phyloP scores from a whole-genome alignment of 2,329 filamentous ascomycete genomes.

The Fusarium lyarnte region DNA sequence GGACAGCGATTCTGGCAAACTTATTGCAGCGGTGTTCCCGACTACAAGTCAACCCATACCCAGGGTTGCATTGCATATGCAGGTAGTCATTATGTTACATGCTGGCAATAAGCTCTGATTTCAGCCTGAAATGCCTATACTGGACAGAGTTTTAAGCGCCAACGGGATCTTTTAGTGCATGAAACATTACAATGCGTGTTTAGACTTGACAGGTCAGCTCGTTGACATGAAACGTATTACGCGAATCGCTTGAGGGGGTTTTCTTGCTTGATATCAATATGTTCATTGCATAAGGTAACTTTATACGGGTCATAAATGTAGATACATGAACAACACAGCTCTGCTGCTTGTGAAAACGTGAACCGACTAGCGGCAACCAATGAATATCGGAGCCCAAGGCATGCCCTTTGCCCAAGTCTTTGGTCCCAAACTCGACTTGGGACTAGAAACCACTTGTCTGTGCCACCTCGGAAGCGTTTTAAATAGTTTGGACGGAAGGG shows the following conservation, averaged over 20 bases:
- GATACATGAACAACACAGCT: constrained; percentile 28
- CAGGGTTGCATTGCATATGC: background rate
- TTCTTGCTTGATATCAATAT: background rate
- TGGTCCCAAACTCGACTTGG: background rate
- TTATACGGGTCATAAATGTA: constrained; percentile 22
- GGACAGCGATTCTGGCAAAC: background rate
- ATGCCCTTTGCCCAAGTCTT: constrained; percentile 1
- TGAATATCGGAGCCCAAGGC: background rate
- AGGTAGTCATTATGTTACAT: background rate
- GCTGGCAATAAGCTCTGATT: background rate
- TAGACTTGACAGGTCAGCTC: background rate
- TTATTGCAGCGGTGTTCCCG: background rate
- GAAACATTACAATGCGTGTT: background rate
- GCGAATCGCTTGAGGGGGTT: background rate
- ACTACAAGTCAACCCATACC: background rate
- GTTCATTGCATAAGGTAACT: background rate
- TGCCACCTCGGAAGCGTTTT: background rate
- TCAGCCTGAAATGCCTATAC: background rate
- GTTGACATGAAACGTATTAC: background rate
- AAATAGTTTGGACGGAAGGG: constrained; percentile 32
- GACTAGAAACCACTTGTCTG: constrained; percentile 6
- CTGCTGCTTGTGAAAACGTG: constrained; percentile 13
- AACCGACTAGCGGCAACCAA: constrained; percentile 26
- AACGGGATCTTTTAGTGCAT: background rate
- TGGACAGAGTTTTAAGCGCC: background rate